Conservation (phyloP, 495 filamentous ascomycete species). For the Staphylotrichum tortipilum region DNA sequence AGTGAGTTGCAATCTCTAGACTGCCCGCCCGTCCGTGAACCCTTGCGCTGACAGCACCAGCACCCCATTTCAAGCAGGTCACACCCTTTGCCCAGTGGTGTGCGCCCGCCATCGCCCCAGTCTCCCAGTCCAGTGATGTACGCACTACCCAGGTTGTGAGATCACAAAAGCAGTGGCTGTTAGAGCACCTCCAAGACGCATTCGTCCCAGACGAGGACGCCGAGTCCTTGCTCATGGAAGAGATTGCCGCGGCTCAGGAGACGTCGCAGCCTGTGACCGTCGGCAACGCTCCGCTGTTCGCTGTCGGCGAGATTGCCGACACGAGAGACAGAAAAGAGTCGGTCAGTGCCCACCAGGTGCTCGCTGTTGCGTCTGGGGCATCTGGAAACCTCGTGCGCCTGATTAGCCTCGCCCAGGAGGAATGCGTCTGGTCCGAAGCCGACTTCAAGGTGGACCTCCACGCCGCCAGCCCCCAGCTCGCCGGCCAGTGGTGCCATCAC, state of each 20-base stretch:
- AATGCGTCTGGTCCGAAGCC: constrained; percentile 39
- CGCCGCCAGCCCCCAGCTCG: constrained; percentile 20
- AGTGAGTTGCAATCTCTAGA: constrained; percentile 11
- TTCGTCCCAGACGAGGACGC: constrained; percentile 23
- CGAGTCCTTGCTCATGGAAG: constrained; percentile 21
- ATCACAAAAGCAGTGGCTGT: constrained; percentile 30
- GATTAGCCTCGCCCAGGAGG: constrained; percentile 31
- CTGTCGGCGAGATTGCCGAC: constrained; percentile 32
- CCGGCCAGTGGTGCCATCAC: constrained; percentile 41
- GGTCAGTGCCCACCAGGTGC: constrained; percentile 22
- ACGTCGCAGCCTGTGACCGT: background rate
- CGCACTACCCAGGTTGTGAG: constrained; percentile 10
- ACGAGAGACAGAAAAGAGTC: constrained; percentile 11
- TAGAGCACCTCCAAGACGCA: constrained; percentile 31
- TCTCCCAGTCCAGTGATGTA: constrained; percentile 9
- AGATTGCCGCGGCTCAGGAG: constrained; percentile 8
- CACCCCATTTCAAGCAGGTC: constrained; percentile 34
- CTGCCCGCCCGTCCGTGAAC: background rate
- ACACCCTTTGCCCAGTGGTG: constrained; percentile 31
- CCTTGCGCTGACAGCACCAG: constrained; percentile 21
- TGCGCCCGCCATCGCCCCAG: constrained; percentile 9
- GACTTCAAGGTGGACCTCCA: constrained; percentile 31
- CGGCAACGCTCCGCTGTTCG: constrained; percentile 23
- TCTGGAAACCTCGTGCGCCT: constrained; percentile 46
- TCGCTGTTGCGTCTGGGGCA: constrained; percentile 43